These are phyloP conservation scores for Phytopythium kandeliae DNA, from an alignment of 352 stramenopile genomes.

Conservation along the genomic window DNA sequence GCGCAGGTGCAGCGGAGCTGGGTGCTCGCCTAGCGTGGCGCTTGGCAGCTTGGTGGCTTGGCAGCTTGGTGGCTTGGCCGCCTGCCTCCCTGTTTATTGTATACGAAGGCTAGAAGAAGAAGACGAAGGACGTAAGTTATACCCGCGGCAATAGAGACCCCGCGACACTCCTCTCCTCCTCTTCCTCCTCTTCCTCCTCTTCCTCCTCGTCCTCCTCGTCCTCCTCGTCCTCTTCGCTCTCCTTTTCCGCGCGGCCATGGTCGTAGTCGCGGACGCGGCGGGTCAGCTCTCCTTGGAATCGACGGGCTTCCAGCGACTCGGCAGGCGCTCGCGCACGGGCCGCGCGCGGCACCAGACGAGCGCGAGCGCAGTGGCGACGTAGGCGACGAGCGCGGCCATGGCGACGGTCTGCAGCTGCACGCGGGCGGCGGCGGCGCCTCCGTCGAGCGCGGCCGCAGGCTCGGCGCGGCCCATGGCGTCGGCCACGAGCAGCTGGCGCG, in stretches of 20 bases:
- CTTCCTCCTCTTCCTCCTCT: no score
- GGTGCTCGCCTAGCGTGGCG: conserved; percentile 60
- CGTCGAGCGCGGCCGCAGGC: conserved; percentile 18
- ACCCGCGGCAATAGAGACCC: conserved; percentile 1
- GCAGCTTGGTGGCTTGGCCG: no score
- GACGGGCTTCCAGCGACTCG: conserved; percentile 74
- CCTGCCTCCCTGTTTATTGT: no score
- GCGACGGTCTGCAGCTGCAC: conserved; percentile 59
- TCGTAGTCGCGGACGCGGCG: no score
- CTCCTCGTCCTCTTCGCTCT: no score
- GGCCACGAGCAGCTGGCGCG: conserved; percentile 45
- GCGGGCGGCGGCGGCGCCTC: conserved; percentile 8
- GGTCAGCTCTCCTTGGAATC: conserved; percentile 60
- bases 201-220: no score
- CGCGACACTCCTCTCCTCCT: no score
- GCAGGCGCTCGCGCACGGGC: conserved; percentile 62
- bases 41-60: no score
- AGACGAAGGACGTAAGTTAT: no score
- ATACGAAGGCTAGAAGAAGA: no score
- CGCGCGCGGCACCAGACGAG: conserved; percentile 78
- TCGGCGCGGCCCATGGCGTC: conserved; percentile 23
- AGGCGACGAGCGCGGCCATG: conserved; percentile 55
- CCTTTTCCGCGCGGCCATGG: no score
- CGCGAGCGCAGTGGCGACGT: conserved; percentile 60
- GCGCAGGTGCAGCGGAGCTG: conserved; percentile 50